phyloP scores from a whole-genome alignment of 768 basidiomycete genomes.

The Lactarius hengduanensis region DNA sequence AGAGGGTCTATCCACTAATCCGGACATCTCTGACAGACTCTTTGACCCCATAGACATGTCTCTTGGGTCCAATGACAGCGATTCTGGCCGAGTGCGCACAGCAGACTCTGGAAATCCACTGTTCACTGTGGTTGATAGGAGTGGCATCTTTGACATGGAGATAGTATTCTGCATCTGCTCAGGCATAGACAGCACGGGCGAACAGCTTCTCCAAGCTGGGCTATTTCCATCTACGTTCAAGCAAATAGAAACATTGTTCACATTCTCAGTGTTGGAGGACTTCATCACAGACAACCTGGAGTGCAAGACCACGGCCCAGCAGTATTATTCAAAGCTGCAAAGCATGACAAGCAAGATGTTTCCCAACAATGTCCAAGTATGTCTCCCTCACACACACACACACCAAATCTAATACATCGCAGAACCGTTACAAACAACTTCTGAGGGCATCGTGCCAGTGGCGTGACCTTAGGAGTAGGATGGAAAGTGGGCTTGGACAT shows the following conservation, averaged over 20 bases:
- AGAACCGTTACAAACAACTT: not conserved
- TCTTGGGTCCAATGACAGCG: too few species aligned
- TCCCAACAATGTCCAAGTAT: not conserved
- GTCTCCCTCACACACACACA: not conserved
- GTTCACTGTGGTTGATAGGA: too few species aligned
- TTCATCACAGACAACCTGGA: too few species aligned
- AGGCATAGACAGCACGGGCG: too few species aligned
- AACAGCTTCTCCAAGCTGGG: too few species aligned
- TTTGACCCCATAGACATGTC: too few species aligned
- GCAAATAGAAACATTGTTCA: not conserved
- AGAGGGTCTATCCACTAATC: too few species aligned
- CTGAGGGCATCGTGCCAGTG: not conserved
- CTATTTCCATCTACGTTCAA: not conserved
- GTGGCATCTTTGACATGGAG: too few species aligned
- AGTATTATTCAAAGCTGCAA: not conserved
- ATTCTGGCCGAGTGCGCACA: too few species aligned
- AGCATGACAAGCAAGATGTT: too few species aligned
- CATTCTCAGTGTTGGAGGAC: not conserved
- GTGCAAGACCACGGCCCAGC: not conserved
- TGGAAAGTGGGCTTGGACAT: not conserved
- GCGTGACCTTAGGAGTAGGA: not conserved
- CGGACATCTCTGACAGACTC: too few species aligned
- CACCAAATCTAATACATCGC: not conserved
- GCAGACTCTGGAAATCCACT: too few species aligned
- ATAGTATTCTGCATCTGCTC: not conserved